phyloP scores from a whole-genome alignment of 2,329 filamentous ascomycete genomes.

The Zasmidium citrigriseum region DNA sequence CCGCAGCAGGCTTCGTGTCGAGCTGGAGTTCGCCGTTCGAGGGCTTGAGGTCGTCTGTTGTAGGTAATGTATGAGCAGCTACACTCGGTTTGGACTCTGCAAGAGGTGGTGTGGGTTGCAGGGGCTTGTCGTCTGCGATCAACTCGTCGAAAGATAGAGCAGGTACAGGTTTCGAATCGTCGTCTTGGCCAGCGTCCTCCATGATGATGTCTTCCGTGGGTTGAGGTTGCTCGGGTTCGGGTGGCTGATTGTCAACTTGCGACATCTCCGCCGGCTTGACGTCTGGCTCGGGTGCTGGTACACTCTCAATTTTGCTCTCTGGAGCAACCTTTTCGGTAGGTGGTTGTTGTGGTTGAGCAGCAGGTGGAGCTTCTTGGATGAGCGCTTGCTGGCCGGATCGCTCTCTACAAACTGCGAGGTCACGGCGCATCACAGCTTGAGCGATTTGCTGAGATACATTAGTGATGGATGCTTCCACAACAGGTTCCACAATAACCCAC shows the following conservation, averaged over 20 bases:
- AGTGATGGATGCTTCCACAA: background rate
- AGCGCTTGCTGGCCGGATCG: slow-evolving; percentile 13
- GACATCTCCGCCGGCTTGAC: background rate
- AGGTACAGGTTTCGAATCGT: background rate
- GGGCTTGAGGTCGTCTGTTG: slow-evolving; percentile 3
- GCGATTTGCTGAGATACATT: slow-evolving; percentile 31
- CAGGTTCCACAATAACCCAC: slow-evolving; percentile 28
- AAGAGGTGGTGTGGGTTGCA: background rate
- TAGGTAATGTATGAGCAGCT: background rate
- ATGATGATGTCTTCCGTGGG: slow-evolving; percentile 10
- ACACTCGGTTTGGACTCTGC: background rate
- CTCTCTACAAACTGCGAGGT: slow-evolving; percentile 35
- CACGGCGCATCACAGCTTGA: slow-evolving; percentile 35
- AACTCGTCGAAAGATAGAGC: background rate
- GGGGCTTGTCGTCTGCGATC: slow-evolving; percentile 2
- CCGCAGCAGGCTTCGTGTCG: background rate
- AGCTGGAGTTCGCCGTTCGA: background rate
- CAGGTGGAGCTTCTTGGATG: background rate
- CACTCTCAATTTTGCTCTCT: background rate
- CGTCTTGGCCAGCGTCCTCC: slow-evolving; percentile 10
- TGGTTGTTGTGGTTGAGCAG: background rate
- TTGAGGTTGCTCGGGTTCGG: slow-evolving; percentile 5
- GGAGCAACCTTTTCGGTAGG: background rate
- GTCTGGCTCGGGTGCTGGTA: background rate
- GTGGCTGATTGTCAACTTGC: too few species aligned